A percentile compares a stretch with the other conserved stretches of the same genome.
Conservation (phyloP, 2,329 filamentous ascomycete genomes). For the Ophiostoma novo-ulmi region DNA sequence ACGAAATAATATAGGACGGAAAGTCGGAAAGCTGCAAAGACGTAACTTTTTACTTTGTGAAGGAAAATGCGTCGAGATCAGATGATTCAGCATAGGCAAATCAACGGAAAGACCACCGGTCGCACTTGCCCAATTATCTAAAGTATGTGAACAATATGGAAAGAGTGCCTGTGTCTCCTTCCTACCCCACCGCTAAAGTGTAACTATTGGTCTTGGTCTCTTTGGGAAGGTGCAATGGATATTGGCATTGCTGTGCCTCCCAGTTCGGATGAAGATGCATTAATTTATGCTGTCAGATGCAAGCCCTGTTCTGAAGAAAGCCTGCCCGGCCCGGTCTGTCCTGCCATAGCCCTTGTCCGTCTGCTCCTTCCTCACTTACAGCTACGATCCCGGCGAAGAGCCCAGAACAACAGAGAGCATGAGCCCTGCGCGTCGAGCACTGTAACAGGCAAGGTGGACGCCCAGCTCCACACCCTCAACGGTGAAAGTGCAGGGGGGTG, state of each 20-base stretch:
- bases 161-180: not conserved
- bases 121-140: not conserved
- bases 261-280: not conserved
- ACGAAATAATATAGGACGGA: not conserved
- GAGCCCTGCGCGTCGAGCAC: not conserved
- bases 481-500: constrained; percentile 3
- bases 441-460: not conserved
- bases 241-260: not conserved
- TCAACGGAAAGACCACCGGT: not conserved
- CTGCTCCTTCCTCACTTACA: not conserved
- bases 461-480: not conserved
- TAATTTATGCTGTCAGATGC: not conserved
- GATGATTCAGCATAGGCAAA: not conserved
- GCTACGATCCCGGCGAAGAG: constrained; percentile 2
- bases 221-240: not conserved
- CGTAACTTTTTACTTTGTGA: too few relatives aligned
- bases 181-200: not conserved
- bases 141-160: too few relatives aligned
- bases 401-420: not conserved
- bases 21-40: not conserved
- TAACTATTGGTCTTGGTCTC: constrained; percentile 1
- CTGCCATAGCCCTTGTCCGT: not conserved
- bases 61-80: not conserved
- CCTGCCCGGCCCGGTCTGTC: not conserved
- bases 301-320: not conserved